Percentiles rank a stretch among this genome's conserved stretches.
Evolutionary conservation across 2,329 filamentous ascomycete genomes (phyloP).

Genomic region (Neofusicoccum cordaticola): DNA sequence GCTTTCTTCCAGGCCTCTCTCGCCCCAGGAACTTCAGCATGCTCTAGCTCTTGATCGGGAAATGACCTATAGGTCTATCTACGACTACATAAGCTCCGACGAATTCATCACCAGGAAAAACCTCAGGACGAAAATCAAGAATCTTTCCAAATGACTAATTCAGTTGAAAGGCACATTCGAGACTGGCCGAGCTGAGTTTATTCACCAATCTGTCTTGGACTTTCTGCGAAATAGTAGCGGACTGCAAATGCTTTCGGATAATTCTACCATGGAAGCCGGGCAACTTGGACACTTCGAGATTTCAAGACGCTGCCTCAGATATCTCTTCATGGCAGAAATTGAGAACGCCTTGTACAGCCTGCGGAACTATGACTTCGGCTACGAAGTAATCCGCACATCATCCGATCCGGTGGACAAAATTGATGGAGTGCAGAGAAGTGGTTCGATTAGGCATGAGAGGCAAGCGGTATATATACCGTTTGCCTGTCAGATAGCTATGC

Average conservation of each 20-base stretch:
- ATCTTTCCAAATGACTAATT: not conserved
- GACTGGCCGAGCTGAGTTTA: not conserved
- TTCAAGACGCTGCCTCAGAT: not conserved
- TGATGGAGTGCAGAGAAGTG: too few relatives aligned
- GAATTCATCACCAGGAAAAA: not conserved
- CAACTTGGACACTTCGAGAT: not conserved
- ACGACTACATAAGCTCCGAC: not conserved
- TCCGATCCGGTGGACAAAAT: too few relatives aligned
- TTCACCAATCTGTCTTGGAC: not conserved
- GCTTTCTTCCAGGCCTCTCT: not conserved
- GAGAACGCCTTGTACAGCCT: too few relatives aligned
- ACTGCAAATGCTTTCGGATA: not conserved
- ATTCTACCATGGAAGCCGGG: not conserved
- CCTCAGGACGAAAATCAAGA: not conserved
- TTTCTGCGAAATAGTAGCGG: not conserved
- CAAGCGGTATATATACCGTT: too few relatives aligned
- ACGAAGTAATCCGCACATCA: too few relatives aligned
- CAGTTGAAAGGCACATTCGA: not conserved
- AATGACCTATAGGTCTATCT: not conserved
- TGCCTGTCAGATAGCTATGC: too few relatives aligned
- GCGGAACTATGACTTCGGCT: too few relatives aligned
- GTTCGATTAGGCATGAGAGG: too few relatives aligned
- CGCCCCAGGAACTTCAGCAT: not conserved
- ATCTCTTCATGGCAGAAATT: not conserved
- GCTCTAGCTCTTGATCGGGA: not conserved